Base-by-base conservation (phyloP, 1,284 basidiomycete genomes). In the Boletellus sp. region DNA sequence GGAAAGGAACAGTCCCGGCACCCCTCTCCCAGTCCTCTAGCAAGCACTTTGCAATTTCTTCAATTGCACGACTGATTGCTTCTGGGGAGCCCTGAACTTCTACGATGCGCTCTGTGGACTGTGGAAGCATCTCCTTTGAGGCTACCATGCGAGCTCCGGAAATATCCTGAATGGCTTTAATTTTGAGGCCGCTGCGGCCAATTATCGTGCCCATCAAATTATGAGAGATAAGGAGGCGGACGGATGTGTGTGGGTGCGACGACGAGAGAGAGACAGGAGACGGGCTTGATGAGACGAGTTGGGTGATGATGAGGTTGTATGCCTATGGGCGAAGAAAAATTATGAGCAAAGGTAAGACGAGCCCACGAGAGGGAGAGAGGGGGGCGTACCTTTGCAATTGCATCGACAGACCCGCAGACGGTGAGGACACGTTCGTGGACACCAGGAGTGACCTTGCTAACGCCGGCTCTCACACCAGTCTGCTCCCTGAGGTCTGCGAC, bases 191-290 rank as follows among this genome's bases (percentile, higher is more conserved):
- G 54, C 78, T 89, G 63, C 96, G 92, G 60, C 97, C 97, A 64
- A 99, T 99, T 72, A 99, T 93, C 52, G 94, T 96, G 50, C 97
- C 97, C 97, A 99, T 99, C 60, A 98, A 83, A 71, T 97, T 96
- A 78, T 99, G 95, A 49, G 94, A 97, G 69, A 99, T 93, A 65
- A 99, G 85, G 58, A 97, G 90, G 54, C 93, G 91, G 68, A 98
- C 88, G 55, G 93, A 91, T 50, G 93, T 94, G 71, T 92, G 86
- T 45, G 86, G 77, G 60, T 82, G 74, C 57, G 87, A 80, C 54
- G 82, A 78, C 30, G 81, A 81, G 56, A 80, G 74, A 47, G 81
- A 71, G 51, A 83, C 70, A 40, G 81, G 89, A 54, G 83, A 86
- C 60, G 81, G 86, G 74, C 79, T 86, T 62, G 82, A 84, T 62